Base-by-base conservation (phyloP, 75 land plant species). In the Picea sitchensis region DNA sequence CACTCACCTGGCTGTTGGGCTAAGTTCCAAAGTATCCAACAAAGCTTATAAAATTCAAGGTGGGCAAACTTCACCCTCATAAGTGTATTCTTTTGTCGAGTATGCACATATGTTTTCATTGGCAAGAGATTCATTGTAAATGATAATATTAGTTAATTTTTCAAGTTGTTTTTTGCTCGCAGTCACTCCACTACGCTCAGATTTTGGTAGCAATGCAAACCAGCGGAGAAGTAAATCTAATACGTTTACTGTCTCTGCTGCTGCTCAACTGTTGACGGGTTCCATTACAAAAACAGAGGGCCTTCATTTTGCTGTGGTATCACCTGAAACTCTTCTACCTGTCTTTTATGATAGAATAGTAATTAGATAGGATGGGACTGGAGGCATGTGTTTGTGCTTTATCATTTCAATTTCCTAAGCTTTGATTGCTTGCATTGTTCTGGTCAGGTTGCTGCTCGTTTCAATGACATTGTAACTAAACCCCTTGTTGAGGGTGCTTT, bases 401-500 rank as follows among this genome's bases (percentile, higher is more conserved):
- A 44, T 23, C 15, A 59, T 41, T 82, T 61, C 64, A 74, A 44
- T 67, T 47, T 54, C 54, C 44, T 15, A 82, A 47, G 17, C 71
- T 80, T 64, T 80, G 83, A 32, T 83, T 26, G 36, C 51, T 57
- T 59, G 58, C 58, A 34, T 61, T 34, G 75, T 18, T 17, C 21
- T 34, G 3, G 60, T 23, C 69, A 96, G 99, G 99, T 94, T 85
- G 95, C 90, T 30, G 99, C 92, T 63, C 89, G 93, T 65, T 96
- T 96, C 74, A 96, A 96, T 86, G 99, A 96, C 59, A 80, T 96
- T 36, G 86, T 96, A 59, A 96, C 99, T 3, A 94, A 79, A 84
- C 88, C 81, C 61, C 82, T 96, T 30, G 57, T 96, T 73, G 92
- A 90, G 68, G 99, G 99, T 72, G 99, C 99, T 78, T 77, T 96